Evolutionary conservation across 164 flowering plant genomes (phyloP).

Genomic region (Santalum album): DNA sequence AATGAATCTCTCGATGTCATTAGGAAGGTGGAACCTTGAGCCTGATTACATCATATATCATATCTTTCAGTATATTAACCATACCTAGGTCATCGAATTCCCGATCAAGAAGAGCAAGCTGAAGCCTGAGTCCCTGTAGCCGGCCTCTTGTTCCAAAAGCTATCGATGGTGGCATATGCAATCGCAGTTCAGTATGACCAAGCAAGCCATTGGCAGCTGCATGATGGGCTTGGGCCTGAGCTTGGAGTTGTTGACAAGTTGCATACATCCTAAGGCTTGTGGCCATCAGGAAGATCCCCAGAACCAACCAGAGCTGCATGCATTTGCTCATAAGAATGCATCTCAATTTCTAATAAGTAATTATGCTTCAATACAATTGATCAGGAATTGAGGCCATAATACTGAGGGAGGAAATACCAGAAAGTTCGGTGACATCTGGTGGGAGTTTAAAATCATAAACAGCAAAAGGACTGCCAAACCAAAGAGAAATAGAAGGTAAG

Average conservation of each 20-base stretch:
- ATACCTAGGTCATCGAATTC: conserved; percentile 97
- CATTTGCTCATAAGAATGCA: conserved; percentile 6
- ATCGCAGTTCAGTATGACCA: conserved; percentile 77
- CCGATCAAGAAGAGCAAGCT: conserved; percentile 98
- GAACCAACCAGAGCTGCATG: conserved; percentile 83
- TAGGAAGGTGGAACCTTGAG: too few species aligned
- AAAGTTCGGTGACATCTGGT: conserved; percentile 88
- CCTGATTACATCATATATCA: too few species aligned
- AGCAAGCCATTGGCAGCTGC: conserved; percentile 77
- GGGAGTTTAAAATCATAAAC: conserved; percentile 81
- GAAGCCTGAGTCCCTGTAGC: conserved; percentile 83
- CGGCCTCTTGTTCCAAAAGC: conserved; percentile 90
- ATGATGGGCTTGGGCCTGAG: conserved; percentile 89
- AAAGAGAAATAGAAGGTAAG: neutral
- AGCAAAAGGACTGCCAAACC: conserved; percentile 65
- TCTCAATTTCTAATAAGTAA: neutral
- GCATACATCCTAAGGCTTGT: conserved; percentile 92
- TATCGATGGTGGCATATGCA: conserved; percentile 88
- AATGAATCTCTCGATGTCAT: neutral
- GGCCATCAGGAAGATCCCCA: conserved; percentile 86
- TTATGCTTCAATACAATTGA: neutral
- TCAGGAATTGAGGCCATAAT: neutral
- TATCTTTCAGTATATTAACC: neutral
- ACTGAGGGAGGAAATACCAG: conserved; percentile 46
- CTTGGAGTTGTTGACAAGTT: conserved; percentile 96